Conservation (phyloP, 2,329 filamentous ascomycete species). For the Neofusicoccum umdonicola region DNA sequence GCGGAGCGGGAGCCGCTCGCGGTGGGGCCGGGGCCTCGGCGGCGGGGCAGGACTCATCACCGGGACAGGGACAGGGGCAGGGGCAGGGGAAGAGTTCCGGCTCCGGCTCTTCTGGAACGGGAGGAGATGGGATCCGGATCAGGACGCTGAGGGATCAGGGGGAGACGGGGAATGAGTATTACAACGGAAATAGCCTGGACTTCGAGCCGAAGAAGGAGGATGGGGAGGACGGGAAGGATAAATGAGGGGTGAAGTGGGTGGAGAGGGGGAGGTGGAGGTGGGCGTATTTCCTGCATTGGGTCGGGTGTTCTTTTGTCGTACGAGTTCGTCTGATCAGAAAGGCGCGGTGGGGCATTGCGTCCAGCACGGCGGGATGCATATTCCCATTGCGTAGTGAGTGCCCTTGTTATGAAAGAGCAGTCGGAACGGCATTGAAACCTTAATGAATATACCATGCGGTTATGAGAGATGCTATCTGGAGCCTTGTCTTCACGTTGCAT, state of each 20-base stretch:
- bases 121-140: conserved; percentile 34
- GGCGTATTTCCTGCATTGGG: neutral
- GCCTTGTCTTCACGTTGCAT: no score
- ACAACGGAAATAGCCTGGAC: conserved; percentile 86
- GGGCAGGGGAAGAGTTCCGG: neutral
- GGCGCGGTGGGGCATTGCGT: no score
- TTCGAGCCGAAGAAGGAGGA: conserved; percentile 59
- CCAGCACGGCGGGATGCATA: no score
- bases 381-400: no score
- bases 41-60: neutral
- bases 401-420: no score
- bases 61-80: conserved; percentile 29
- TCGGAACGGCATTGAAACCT: no score
- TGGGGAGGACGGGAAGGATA: neutral
- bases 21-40: neutral
- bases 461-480: no score
- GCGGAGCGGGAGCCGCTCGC: neutral
- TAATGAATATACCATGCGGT: no score
- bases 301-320: no score
- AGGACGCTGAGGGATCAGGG: conserved; percentile 48
- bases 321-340: no score
- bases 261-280: neutral
- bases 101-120: neutral
- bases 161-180: conserved; percentile 59
- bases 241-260: neutral